phyloP scores from a whole-genome alignment of 768 basidiomycete genomes.

The Dioszegia crocea region DNA sequence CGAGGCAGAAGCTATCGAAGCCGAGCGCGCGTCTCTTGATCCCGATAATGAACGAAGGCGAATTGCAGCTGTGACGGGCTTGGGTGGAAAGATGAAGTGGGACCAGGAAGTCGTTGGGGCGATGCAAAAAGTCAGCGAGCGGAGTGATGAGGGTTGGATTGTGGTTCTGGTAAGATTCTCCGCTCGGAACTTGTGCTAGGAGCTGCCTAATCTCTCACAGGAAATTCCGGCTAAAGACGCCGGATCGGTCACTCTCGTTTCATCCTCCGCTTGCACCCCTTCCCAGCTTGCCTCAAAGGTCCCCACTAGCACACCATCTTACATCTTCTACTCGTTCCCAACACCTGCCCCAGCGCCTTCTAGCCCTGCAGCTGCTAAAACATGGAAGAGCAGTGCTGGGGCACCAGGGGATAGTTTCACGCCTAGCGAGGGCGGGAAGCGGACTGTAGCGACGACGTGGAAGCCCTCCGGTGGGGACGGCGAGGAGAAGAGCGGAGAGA shows the following conservation, averaged over 20 bases:
- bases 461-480: neutral
- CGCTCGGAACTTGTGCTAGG: neutral
- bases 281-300: constrained; percentile 35
- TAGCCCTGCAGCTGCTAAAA: neutral
- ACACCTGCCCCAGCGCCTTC: constrained; percentile 19
- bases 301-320: constrained; percentile 42
- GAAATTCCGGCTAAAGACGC: constrained; percentile 32
- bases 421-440: constrained; percentile 31
- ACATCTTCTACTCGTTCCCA: constrained; percentile 48
- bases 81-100: constrained; percentile 67
- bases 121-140: constrained; percentile 58
- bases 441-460: constrained; percentile 19
- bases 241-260: constrained; percentile 21
- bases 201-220: constrained; percentile 3
- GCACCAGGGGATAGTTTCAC: constrained; percentile 33
- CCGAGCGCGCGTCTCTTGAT: constrained; percentile 39
- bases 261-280: constrained; percentile 32
- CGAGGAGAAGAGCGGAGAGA: neutral
- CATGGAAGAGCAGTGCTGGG: neutral
- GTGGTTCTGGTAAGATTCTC: constrained; percentile 62
- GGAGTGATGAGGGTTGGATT: constrained; percentile 55
- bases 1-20: constrained; percentile 65
- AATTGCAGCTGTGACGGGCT: constrained; percentile 32
- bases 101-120: constrained; percentile 62
- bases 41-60: constrained; percentile 33